Evolutionary conservation across 2,329 filamentous ascomycete species (phyloP).

Genomic region (Aspergillus flavus): DNA sequence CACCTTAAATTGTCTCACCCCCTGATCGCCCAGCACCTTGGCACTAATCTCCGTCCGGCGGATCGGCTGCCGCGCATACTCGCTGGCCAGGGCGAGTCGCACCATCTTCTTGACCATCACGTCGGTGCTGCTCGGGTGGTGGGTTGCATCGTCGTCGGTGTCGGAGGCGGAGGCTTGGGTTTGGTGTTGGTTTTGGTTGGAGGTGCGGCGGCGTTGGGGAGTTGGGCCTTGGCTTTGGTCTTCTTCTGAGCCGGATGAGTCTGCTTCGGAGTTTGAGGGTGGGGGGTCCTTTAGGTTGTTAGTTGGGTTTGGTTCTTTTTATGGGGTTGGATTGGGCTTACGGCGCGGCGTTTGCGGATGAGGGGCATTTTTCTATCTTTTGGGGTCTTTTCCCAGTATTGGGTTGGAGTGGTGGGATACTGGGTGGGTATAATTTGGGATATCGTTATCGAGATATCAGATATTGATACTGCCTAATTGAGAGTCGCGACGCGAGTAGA

Average conservation of each 20-base stretch:
- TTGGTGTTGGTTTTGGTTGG: constrained; percentile 6
- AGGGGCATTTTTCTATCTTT: constrained; percentile 26
- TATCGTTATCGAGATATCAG: not conserved
- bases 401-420: not conserved
- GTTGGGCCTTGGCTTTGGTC: not conserved
- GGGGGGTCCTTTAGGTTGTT: not conserved
- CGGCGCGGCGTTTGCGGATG: constrained; percentile 34
- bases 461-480: constrained; percentile 16
- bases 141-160: constrained; percentile 22
- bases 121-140: constrained; percentile 33
- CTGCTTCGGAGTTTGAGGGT: not conserved
- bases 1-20: constrained; percentile 69
- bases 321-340: constrained; percentile 14
- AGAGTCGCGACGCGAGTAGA: constrained; percentile 20
- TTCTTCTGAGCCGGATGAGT: not conserved
- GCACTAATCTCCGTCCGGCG: constrained; percentile 60
- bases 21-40: constrained; percentile 71
- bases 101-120: constrained; percentile 63
- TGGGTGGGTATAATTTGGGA: not conserved
- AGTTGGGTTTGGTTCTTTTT: not conserved
- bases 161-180: constrained; percentile 2
- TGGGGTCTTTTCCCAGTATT: not conserved
- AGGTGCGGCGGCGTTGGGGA: constrained; percentile 20
- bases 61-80: constrained; percentile 61
- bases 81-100: constrained; percentile 62